Percentiles rank a stretch among this genome's conserved stretches.
Evolutionary conservation across 2,329 filamentous ascomycete genomes (phyloP).

Genomic region (Colletotrichum chlorophyti): DNA sequence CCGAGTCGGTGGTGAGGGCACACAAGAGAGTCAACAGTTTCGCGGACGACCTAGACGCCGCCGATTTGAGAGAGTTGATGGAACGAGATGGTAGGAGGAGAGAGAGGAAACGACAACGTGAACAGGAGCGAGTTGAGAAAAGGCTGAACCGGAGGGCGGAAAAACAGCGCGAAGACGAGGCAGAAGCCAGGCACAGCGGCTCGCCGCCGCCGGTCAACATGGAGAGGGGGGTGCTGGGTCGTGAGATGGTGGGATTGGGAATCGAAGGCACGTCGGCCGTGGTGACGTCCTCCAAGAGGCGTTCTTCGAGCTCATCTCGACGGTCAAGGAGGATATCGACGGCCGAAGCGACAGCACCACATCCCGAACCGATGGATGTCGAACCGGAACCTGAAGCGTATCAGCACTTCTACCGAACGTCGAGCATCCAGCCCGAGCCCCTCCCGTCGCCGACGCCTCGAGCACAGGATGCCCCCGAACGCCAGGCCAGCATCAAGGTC

Average conservation of each 20-base stretch:
- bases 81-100: conserved; percentile 84
- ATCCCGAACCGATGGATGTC: conserved; percentile 25
- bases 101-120: conserved; percentile 74
- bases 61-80: conserved; percentile 85
- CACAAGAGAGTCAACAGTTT: conserved; percentile 73
- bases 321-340: conserved; percentile 38
- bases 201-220: conserved; percentile 62
- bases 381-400: conserved; percentile 28
- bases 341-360: conserved; percentile 19
- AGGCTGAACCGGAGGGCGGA: conserved; percentile 72
- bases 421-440: conserved; percentile 48
- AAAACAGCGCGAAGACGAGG: conserved; percentile 65
- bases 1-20: conserved; percentile 66
- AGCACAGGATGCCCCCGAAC: background rate
- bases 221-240: conserved; percentile 66
- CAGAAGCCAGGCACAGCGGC: conserved; percentile 58
- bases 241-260: conserved; percentile 62
- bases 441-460: conserved; percentile 28
- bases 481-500: conserved; percentile 13
- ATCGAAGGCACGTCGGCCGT: conserved; percentile 58
- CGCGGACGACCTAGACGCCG: conserved; percentile 85
- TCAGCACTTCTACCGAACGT: conserved; percentile 55
- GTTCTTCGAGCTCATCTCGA: conserved; percentile 44
- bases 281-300: conserved; percentile 63
- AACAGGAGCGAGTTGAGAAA: conserved; percentile 71